These are phyloP conservation scores for Rhodotorula babjevae DNA, from an alignment of 768 basidiomycete genomes.

Conservation along the genomic window DNA sequence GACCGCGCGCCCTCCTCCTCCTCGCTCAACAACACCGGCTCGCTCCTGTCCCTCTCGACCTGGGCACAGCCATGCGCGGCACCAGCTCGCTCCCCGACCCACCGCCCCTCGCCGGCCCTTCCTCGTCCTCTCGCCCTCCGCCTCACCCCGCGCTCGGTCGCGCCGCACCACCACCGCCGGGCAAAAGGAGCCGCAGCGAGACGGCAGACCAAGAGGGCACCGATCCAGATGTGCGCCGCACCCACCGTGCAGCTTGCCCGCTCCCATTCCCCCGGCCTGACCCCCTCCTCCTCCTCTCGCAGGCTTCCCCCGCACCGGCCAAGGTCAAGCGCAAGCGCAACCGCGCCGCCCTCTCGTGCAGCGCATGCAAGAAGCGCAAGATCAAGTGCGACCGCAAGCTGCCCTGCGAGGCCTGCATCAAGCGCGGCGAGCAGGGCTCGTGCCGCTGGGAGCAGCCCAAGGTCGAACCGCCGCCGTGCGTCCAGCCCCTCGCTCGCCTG, in stretches of 20 bases:
- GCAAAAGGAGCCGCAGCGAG: neutral
- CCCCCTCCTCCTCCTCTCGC: neutral
- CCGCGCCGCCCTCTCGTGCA: neutral
- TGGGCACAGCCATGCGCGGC: too few species aligned
- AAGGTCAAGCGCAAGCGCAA: conserved; percentile 3
- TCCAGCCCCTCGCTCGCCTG: too few species aligned
- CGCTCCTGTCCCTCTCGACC: too few species aligned
- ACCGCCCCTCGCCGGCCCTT: too few species aligned
- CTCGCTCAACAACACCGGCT: too few species aligned
- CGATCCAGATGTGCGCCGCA: neutral
- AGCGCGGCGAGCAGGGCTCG: conserved; percentile 71
- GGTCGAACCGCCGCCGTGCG: conserved; percentile 65
- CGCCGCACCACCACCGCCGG: too few species aligned
- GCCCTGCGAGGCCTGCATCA: conserved; percentile 73
- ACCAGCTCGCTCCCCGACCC: too few species aligned
- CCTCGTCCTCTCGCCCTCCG: too few species aligned
- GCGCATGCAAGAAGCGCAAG: conserved; percentile 52
- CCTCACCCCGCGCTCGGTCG: too few species aligned
- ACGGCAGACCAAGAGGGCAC: neutral
- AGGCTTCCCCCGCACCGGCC: neutral
- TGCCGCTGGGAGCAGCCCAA: conserved; percentile 68
- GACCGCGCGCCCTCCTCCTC: too few species aligned
- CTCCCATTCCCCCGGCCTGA: too few species aligned
- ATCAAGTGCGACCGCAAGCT: conserved; percentile 82
- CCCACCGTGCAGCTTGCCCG: too few species aligned